These are phyloP conservation scores for Dacryopinax spathularia DNA, from an alignment of 768 basidiomycete species.

Conservation along the genomic window DNA sequence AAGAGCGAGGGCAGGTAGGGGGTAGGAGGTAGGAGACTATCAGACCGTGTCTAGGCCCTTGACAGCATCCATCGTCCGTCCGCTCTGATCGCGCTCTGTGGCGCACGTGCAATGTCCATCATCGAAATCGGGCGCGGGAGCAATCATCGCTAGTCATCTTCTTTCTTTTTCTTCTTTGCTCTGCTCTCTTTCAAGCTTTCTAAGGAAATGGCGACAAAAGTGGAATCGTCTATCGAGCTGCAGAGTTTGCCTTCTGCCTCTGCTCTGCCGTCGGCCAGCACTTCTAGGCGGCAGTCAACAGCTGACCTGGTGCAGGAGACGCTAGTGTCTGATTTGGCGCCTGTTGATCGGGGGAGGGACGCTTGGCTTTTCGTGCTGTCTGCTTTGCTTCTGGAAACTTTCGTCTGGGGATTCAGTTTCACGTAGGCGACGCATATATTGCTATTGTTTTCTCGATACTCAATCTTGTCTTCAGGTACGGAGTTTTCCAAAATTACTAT, in stretches of 20 bases:
- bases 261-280: too few species aligned
- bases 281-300: too few species aligned
- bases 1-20: not conserved
- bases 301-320: not conserved
- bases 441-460: too few species aligned
- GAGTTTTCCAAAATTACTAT: slow-evolving; percentile 8
- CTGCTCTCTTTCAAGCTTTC: too few species aligned
- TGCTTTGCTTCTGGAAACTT: slow-evolving; percentile 4
- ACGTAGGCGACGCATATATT: too few species aligned
- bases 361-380: slow-evolving; percentile 3
- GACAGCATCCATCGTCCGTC: too few species aligned
- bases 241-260: too few species aligned
- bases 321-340: not conserved
- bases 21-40: not conserved
- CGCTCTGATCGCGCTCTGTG: too few species aligned
- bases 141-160: not conserved
- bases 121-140: not conserved
- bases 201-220: too few species aligned
- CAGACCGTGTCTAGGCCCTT: too few species aligned
- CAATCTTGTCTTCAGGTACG: too few species aligned
- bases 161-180: not conserved
- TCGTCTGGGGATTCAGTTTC: slow-evolving; percentile 8
- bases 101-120: not conserved
- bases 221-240: too few species aligned
- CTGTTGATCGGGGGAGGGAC: slow-evolving; percentile 4